A percentile compares a stretch with the other conserved stretches of the same genome.
Conservation (phyloP, 805 yeast genomes). For the Barnettozyma californica region DNA sequence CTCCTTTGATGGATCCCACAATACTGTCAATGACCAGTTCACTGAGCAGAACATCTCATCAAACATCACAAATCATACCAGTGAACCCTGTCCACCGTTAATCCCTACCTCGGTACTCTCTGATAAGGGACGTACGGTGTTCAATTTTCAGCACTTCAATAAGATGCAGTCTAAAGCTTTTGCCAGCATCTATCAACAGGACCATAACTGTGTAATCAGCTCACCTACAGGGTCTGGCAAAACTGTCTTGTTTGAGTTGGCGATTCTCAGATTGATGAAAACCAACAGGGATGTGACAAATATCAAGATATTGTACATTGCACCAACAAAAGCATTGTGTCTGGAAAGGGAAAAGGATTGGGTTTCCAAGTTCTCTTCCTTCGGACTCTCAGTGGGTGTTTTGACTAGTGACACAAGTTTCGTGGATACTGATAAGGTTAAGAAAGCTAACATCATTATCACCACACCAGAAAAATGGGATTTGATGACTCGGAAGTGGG, state of each 20-base stretch:
- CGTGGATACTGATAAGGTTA: conserved; percentile 39
- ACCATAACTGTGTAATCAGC: conserved; percentile 41
- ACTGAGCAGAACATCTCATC: conserved; percentile 6
- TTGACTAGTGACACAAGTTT: conserved; percentile 51
- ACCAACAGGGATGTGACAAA: conserved; percentile 22
- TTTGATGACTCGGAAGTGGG: conserved; percentile 46
- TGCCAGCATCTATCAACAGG: conserved; percentile 28
- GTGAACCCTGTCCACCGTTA: not conserved
- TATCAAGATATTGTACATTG: conserved; percentile 42
- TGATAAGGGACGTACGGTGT: conserved; percentile 31
- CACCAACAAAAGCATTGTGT: conserved; percentile 58
- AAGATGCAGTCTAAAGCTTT: conserved; percentile 47
- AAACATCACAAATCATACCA: conserved; percentile 10
- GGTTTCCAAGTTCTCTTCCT: conserved; percentile 34
- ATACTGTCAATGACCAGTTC: conserved; percentile 7
- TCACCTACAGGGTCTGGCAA: conserved; percentile 61
- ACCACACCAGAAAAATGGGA: conserved; percentile 66
- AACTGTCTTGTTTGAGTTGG: conserved; percentile 49
- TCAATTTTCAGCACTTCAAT: conserved; percentile 36
- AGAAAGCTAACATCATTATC: conserved; percentile 45
- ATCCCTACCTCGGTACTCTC: conserved; percentile 28
- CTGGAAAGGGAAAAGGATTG: conserved; percentile 44
- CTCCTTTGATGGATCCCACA: conserved; percentile 1
- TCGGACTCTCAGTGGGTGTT: conserved; percentile 41
- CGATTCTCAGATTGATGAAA: conserved; percentile 35